Conservation (phyloP, 768 basidiomycete species). For the Boletellus ananas region DNA sequence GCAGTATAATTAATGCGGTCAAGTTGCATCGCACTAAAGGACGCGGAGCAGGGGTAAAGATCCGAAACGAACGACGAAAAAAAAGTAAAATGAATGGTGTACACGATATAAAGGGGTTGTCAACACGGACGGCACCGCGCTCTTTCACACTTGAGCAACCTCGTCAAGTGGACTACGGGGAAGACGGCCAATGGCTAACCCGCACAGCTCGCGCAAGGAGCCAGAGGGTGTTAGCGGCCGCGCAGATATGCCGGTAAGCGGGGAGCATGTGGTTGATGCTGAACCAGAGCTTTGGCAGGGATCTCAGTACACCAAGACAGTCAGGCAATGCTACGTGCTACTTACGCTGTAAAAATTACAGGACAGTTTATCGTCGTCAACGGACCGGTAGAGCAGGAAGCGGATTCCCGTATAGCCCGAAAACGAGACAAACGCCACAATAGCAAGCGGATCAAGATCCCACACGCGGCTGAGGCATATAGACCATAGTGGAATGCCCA, state of each 20-base stretch:
- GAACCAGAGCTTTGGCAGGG: conserved; percentile 13
- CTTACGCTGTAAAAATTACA: conserved; percentile 24
- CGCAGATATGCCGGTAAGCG: conserved; percentile 8
- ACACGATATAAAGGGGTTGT: too few relatives aligned
- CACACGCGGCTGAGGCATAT: conserved; percentile 20
- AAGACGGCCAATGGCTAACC: background rate
- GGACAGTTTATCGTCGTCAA: conserved; percentile 19
- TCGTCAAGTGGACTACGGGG: background rate
- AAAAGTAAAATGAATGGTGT: too few relatives aligned
- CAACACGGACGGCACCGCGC: too few relatives aligned
- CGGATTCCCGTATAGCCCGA: conserved; percentile 15
- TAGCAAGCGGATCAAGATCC: conserved; percentile 12
- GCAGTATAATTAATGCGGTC: too few relatives aligned
- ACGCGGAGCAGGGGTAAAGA: too few relatives aligned
- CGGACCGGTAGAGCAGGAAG: conserved; percentile 16
- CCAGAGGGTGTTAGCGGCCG: background rate
- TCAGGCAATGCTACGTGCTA: background rate
- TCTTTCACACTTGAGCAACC: too few relatives aligned
- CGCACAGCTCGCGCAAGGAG: background rate
- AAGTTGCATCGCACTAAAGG: too few relatives aligned
- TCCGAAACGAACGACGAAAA: too few relatives aligned
- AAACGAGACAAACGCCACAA: conserved; percentile 15
- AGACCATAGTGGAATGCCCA: conserved; percentile 25
- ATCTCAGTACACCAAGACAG: background rate
- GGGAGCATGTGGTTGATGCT: conserved; percentile 13